These are phyloP conservation scores for Cyclanthera cordifolia DNA, from an alignment of 306 rosid species.

Conservation along the genomic window DNA sequence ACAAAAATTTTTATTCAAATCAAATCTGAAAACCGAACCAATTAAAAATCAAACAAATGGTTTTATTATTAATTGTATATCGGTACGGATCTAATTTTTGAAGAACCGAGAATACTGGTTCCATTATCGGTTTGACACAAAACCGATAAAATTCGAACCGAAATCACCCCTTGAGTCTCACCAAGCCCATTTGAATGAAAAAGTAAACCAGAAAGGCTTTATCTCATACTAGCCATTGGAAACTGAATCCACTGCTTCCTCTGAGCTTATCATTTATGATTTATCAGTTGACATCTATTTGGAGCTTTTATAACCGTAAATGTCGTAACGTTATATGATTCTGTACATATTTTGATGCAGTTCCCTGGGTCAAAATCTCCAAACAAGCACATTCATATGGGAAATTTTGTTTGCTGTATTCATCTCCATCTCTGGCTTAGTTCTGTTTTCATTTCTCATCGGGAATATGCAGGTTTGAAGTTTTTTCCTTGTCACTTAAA, in stretches of 20 bases:
- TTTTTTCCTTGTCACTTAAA: not conserved
- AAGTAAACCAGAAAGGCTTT: not conserved
- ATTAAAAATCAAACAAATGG: too few relatives aligned
- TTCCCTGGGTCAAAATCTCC: conserved; percentile 27
- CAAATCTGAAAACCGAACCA: too few relatives aligned
- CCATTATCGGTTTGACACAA: too few relatives aligned
- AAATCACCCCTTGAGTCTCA: too few relatives aligned
- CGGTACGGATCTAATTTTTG: too few relatives aligned
- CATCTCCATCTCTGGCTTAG: conserved; percentile 23
- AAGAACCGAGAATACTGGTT: too few relatives aligned
- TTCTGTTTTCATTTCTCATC: conserved; percentile 24
- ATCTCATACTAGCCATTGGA: not conserved
- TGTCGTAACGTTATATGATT: not conserved
- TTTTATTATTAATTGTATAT: too few relatives aligned
- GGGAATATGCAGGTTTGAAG: conserved; percentile 32
- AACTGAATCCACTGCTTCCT: not conserved
- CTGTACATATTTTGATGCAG: conserved; percentile 10
- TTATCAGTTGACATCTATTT: not conserved
- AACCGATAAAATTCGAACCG: too few relatives aligned
- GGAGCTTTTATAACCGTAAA: not conserved
- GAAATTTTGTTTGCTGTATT: conserved; percentile 23
- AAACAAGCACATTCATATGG: conserved; percentile 19
- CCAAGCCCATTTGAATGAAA: not conserved
- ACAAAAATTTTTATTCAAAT: too few relatives aligned
- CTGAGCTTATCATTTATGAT: not conserved